Percentiles rank a stretch among this genome's conserved stretches.
phyloP scores from a whole-genome alignment of 208 protist species.

The Paratrypanosoma confusum region DNA sequence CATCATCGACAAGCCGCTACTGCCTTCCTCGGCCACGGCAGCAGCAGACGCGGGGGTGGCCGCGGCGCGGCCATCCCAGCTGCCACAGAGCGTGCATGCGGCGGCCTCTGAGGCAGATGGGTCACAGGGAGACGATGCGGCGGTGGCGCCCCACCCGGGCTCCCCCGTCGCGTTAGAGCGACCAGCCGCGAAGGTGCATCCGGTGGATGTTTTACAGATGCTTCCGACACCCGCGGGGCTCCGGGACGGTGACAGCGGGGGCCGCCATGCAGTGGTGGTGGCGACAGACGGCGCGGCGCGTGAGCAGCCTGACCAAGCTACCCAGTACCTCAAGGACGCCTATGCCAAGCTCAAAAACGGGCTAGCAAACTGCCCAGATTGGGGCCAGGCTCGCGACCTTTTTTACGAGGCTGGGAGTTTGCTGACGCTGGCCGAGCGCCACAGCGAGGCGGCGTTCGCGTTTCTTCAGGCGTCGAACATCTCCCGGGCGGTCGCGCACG shows the following conservation, averaged over 20 bases:
- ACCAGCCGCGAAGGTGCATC: not conserved
- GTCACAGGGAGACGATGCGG: too few species aligned
- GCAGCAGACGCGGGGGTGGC: too few species aligned
- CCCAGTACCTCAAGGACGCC: too few species aligned
- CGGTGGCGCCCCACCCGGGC: too few species aligned
- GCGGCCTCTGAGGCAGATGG: too few species aligned
- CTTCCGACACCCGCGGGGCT: not conserved
- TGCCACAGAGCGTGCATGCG: too few species aligned
- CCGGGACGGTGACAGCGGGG: not conserved
- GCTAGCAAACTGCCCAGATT: constrained; percentile 42
- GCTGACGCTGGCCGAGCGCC: constrained; percentile 33
- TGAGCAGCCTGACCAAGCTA: too few species aligned
- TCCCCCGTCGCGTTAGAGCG: too few species aligned
- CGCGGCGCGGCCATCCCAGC: too few species aligned
- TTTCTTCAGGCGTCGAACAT: constrained; percentile 65
- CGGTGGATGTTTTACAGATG: not conserved
- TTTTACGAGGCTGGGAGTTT: constrained; percentile 62
- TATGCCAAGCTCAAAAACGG: constrained; percentile 35
- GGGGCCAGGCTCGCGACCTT: constrained; percentile 39
- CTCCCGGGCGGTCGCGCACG: constrained; percentile 43
- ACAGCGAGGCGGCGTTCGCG: constrained; percentile 25
- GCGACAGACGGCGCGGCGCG: too few species aligned
- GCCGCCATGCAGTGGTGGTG: not conserved
- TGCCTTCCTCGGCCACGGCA: too few species aligned
- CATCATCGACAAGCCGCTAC: too few species aligned